These are phyloP conservation scores for Quercus phellos DNA, from an alignment of 331 rosid genomes.

Conservation along the genomic window DNA sequence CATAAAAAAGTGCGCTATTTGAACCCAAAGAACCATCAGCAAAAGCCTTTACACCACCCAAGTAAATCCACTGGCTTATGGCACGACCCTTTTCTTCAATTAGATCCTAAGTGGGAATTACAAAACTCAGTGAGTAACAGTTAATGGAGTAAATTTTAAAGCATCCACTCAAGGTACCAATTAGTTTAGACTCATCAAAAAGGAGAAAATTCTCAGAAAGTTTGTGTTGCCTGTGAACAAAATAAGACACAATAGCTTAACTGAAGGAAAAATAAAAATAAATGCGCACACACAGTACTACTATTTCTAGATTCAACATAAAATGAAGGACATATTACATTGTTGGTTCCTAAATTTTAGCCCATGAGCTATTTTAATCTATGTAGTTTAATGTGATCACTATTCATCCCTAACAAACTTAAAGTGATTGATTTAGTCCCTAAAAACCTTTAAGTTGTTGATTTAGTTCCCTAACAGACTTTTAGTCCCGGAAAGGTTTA, in stretches of 20 bases:
- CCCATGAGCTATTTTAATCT: too few species aligned
- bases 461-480: too few species aligned
- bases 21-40: slow-evolving; percentile 86
- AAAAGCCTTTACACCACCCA: slow-evolving; percentile 86
- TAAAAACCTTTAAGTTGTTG: too few species aligned
- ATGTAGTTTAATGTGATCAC: too few species aligned
- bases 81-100: slow-evolving; percentile 42
- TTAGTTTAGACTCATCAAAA: neutral
- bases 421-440: too few species aligned
- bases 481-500: too few species aligned
- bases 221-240: neutral
- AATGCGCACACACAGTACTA: too few species aligned
- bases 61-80: slow-evolving; percentile 69
- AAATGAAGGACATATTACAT: too few species aligned
- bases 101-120: slow-evolving; percentile 46
- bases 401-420: too few species aligned
- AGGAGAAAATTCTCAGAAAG: neutral
- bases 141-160: neutral
- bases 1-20: slow-evolving; percentile 64
- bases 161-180: neutral
- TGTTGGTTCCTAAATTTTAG: too few species aligned
- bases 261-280: too few species aligned
- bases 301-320: neutral
- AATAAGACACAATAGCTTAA: neutral
- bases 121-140: neutral